Conservation (phyloP, 164 flowering plant species). For the Magnolia kwangsiensis region DNA sequence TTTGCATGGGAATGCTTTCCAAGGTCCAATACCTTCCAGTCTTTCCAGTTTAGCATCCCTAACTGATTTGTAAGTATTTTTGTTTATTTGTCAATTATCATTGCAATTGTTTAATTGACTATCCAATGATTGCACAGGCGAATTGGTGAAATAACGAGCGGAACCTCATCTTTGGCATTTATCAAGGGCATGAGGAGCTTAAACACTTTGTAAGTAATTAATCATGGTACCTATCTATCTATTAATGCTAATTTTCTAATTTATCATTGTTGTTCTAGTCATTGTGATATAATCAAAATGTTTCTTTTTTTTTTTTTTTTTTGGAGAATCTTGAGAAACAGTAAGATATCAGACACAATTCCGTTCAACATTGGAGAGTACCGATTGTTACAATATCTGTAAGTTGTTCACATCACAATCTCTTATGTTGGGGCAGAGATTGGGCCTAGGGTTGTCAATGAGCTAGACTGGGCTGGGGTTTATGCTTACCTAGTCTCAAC, state of each 20-base stretch:
- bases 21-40: constrained; percentile 66
- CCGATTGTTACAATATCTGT: constrained; percentile 24
- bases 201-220: constrained; percentile 26
- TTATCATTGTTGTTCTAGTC: background rate
- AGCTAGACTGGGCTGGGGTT: no score
- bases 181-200: constrained; percentile 31
- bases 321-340: constrained; percentile 26
- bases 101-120: background rate
- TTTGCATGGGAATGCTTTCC: constrained; percentile 68
- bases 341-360: constrained; percentile 28
- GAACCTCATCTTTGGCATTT: constrained; percentile 46
- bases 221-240: background rate
- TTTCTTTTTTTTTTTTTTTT: background rate
- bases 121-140: constrained; percentile 36
- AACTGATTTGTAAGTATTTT: constrained; percentile 53
- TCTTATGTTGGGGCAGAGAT: no score
- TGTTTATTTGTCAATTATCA: background rate
- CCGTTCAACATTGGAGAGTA: constrained; percentile 31
- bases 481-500: no score
- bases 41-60: constrained; percentile 51
- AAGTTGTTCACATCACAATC: constrained; percentile 13
- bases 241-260: background rate
- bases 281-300: background rate
- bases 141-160: constrained; percentile 61
- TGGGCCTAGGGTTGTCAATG: no score